A percentile compares a stretch with the other conserved stretches of the same genome.
phyloP scores from a whole-genome alignment of 2,329 filamentous ascomycete species.

The Aureobasidium lini region DNA sequence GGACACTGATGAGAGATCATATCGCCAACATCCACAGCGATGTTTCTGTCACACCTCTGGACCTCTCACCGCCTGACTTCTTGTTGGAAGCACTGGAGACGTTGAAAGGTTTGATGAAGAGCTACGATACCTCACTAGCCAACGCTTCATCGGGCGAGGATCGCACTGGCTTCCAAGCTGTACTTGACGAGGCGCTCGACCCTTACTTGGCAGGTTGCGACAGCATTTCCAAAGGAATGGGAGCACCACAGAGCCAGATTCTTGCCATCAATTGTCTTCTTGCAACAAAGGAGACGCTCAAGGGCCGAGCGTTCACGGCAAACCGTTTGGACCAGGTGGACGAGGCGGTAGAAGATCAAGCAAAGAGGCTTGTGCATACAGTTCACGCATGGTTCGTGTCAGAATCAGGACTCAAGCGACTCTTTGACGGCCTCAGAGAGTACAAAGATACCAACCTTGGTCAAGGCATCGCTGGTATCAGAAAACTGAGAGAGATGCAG shows the following conservation, averaged over 20 bases:
- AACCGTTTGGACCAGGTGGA: conserved; percentile 35
- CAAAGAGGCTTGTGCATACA: conserved; percentile 47
- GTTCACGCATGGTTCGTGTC: conserved; percentile 61
- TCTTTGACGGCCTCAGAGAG: conserved; percentile 52
- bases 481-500: conserved; percentile 50
- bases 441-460: conserved; percentile 29
- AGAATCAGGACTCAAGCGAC: conserved; percentile 62
- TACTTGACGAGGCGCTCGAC: conserved; percentile 73
- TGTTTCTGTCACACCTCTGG: conserved; percentile 59
- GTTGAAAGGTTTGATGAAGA: conserved; percentile 71
- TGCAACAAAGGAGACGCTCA: conserved; percentile 49
- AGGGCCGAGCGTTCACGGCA: conserved; percentile 56
- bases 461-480: conserved; percentile 32
- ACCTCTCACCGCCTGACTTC: conserved; percentile 73
- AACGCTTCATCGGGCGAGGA: conserved; percentile 48
- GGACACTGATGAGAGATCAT: conserved; percentile 71
- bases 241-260: conserved; percentile 51
- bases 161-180: conserved; percentile 53
- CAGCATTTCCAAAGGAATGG: conserved; percentile 56
- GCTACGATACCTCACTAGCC: conserved; percentile 74
- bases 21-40: conserved; percentile 67
- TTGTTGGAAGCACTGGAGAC: conserved; percentile 72
- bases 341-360: conserved; percentile 23
- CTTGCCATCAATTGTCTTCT: conserved; percentile 68
- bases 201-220: conserved; percentile 75